Evolutionary conservation across 257 asterid genomes (phyloP).

Genomic region (Anisodus acutangulus): DNA sequence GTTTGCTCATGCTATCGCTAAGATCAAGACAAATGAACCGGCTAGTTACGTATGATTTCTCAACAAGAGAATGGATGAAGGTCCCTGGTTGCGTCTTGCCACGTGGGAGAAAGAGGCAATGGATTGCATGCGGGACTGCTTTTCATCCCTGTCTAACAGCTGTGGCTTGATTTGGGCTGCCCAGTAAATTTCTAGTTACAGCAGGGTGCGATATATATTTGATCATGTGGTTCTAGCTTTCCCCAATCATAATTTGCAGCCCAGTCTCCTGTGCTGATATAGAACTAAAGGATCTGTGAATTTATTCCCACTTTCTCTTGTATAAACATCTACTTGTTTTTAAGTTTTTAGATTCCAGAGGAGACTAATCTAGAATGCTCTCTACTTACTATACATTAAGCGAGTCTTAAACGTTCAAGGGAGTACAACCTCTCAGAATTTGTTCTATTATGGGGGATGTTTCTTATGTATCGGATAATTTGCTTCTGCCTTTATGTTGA

Average conservation of each 20-base stretch:
- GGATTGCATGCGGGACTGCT: conserved; percentile 88
- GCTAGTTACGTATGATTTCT: conserved; percentile 67
- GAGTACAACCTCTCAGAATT: neutral
- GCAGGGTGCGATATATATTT: neutral
- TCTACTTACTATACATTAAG: neutral
- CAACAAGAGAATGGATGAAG: conserved; percentile 82
- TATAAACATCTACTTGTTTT: conserved; percentile 33
- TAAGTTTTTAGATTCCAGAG: conserved; percentile 38
- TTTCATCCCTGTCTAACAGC: conserved; percentile 91
- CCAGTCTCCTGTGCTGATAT: conserved; percentile 17
- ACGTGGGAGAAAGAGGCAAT: conserved; percentile 72
- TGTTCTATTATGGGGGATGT: conserved; percentile 1
- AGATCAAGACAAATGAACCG: conserved; percentile 90
- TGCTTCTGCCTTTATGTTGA: neutral
- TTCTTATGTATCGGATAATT: neutral
- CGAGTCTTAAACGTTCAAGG: neutral
- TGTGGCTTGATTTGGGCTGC: conserved; percentile 46
- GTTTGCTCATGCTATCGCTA: conserved; percentile 82
- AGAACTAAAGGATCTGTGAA: conserved; percentile 11
- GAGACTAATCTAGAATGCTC: conserved; percentile 25
- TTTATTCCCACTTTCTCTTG: conserved; percentile 24
- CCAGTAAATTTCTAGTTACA: neutral
- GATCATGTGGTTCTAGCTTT: neutral
- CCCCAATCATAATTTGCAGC: conserved; percentile 13
- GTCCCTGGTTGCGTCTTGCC: conserved; percentile 87